Evolutionary conservation across 345 rosid species (phyloP), one percentile per base, ranked within the genome.

Genomic region (Acer saccharum): DNA sequence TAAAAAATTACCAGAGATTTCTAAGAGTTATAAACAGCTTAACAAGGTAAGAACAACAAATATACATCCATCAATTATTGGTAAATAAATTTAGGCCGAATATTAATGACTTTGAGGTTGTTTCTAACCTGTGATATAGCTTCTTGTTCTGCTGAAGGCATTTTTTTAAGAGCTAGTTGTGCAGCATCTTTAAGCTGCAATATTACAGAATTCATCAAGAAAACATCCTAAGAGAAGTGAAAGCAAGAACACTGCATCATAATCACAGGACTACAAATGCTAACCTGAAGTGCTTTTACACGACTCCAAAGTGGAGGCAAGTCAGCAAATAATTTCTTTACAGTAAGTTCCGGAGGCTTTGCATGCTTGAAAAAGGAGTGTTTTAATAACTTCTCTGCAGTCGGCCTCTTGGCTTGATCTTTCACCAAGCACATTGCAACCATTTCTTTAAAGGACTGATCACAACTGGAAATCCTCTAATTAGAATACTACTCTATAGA

Each of bases 391-490:
- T 94, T 97, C 78, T 97, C 99, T 48, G 98, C 98, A 29, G 99
- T 90, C 75, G 99, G 99, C 86, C 99, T 89, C 90, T 90, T 93
- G 48, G 97, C 82, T 87, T 92, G 99, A 87, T 97, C 99, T 93
- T 97, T 97, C 87, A 93, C 98, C 82, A 97, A 88, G 89, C 99
- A 94, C 98, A 97, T 94, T 65, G 99, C 98, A 78, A 97, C 97
- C 99, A 97, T 94, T 88, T 97, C 98, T 97, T 97, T 97, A 87
- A 97, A 97, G 84, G 97, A 90, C 98, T 97, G 98, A 83, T 88
- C 80, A 96, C 98, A 89, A 86, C 96, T 89, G 97, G 89, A 89
- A 92, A 88, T 88, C 84, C 84, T 87, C 90, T 80, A 86, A 89
- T 97, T 84, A 97, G 99, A 90, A 90, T 81, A 86, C 78, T 78